Conservation (phyloP, 2,329 filamentous ascomycete genomes). For the Penicillium italicum region DNA sequence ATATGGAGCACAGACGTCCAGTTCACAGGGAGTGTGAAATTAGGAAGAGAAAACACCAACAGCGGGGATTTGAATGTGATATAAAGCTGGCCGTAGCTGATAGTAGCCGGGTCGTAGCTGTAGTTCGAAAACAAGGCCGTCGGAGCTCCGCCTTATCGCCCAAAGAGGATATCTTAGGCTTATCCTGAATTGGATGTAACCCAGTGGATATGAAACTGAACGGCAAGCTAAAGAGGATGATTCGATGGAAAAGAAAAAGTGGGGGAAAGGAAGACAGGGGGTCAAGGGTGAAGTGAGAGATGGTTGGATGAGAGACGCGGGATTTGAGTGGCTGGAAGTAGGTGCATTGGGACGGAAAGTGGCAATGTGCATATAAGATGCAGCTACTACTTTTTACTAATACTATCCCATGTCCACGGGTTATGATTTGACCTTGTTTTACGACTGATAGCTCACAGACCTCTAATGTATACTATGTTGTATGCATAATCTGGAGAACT, state of each 20-base stretch:
- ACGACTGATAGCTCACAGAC: background rate
- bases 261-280: background rate
- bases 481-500: background rate
- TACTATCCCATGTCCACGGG: background rate
- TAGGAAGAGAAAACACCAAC: background rate
- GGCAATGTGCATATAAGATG: background rate
- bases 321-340: background rate
- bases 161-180: conserved; percentile 7
- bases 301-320: background rate
- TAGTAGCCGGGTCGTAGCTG: too few relatives aligned
- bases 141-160: conserved; percentile 15
- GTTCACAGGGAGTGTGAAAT: background rate
- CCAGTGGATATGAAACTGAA: background rate
- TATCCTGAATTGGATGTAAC: conserved; percentile 12
- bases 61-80: background rate
- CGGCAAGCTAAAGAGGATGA: background rate
- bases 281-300: background rate
- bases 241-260: background rate
- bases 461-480: background rate
- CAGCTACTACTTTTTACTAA: background rate
- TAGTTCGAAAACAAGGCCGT: conserved; percentile 1
- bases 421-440: background rate
- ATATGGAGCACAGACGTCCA: background rate
- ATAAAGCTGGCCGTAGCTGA: background rate
- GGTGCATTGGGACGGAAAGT: background rate